Conservation (phyloP, 257 asterid species). For the Solanum rostratum region DNA sequence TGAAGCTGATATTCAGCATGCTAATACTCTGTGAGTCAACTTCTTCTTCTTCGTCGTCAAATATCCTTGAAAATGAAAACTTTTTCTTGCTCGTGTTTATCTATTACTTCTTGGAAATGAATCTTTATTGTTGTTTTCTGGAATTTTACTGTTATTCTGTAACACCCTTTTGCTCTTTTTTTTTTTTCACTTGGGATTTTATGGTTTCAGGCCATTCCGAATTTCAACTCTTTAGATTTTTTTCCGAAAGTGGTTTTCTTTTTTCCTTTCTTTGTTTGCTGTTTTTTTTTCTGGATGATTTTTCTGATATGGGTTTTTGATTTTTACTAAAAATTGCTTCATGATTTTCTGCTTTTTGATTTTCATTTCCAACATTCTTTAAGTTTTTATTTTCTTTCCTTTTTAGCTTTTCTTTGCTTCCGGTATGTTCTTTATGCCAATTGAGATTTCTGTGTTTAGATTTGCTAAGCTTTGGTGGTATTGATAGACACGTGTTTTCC, state of each 20-base stretch:
- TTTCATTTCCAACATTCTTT: neutral
- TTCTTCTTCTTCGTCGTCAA: neutral
- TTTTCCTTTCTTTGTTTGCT: neutral
- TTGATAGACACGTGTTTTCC: neutral
- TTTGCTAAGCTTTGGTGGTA: neutral
- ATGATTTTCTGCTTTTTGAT: neutral
- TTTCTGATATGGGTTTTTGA: neutral
- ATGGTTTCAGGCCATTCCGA: neutral
- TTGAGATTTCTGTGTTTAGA: neutral
- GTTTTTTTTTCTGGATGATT: neutral
- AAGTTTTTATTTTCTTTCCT: neutral
- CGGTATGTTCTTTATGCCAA: neutral
- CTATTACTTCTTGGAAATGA: neutral
- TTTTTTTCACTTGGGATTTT: neutral
- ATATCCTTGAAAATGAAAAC: neutral
- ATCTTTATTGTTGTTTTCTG: neutral
- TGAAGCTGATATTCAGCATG: conserved; percentile 88
- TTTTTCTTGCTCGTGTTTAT: neutral
- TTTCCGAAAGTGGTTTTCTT: no score
- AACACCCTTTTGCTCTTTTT: neutral
- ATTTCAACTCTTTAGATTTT: neutral
- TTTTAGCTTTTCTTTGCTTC: neutral
- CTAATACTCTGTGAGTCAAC: conserved; percentile 57
- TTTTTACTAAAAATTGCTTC: neutral
- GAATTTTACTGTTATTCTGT: neutral